Conservation (phyloP, 352 stramenopile genomes). For the Phytophthora megakarya region DNA sequence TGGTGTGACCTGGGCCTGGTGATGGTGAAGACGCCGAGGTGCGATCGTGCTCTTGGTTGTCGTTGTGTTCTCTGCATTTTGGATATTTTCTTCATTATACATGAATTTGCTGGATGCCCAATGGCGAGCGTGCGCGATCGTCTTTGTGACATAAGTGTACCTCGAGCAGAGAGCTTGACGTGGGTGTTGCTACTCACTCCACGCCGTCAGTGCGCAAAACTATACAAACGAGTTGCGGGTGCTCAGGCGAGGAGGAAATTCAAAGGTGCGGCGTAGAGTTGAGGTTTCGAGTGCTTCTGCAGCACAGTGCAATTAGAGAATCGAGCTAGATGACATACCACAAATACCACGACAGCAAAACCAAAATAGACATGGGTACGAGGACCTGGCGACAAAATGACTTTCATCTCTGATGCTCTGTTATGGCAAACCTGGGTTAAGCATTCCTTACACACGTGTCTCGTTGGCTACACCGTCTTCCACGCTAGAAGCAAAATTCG, state of each 20-base stretch:
- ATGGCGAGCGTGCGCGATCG: slow-evolving; percentile 27
- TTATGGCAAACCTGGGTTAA: neutral
- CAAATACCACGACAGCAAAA: slow-evolving; percentile 39
- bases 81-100: slow-evolving; percentile 46
- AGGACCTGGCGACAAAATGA: slow-evolving; percentile 30
- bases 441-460: slow-evolving; percentile 43
- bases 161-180: slow-evolving; percentile 35
- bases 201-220: slow-evolving; percentile 7
- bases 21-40: slow-evolving; percentile 29
- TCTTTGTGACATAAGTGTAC: slow-evolving; percentile 25
- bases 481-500: slow-evolving; percentile 45
- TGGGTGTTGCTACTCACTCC: slow-evolving; percentile 27
- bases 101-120: slow-evolving; percentile 40
- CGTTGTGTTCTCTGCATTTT: slow-evolving; percentile 52
- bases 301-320: slow-evolving; percentile 12
- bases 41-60: slow-evolving; percentile 22
- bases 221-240: slow-evolving; percentile 20
- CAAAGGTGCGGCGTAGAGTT: slow-evolving; percentile 21
- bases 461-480: slow-evolving; percentile 54
- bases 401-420: slow-evolving; percentile 5
- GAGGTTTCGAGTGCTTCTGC: slow-evolving; percentile 21
- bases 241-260: slow-evolving; percentile 31
- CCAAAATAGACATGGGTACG: slow-evolving; percentile 42
- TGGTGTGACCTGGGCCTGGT: slow-evolving; percentile 23
- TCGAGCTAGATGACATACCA: slow-evolving; percentile 29